These are phyloP conservation scores for Cytospora paraplurivora DNA, from an alignment of 2,329 filamentous ascomycete species.

Conservation along the genomic window DNA sequence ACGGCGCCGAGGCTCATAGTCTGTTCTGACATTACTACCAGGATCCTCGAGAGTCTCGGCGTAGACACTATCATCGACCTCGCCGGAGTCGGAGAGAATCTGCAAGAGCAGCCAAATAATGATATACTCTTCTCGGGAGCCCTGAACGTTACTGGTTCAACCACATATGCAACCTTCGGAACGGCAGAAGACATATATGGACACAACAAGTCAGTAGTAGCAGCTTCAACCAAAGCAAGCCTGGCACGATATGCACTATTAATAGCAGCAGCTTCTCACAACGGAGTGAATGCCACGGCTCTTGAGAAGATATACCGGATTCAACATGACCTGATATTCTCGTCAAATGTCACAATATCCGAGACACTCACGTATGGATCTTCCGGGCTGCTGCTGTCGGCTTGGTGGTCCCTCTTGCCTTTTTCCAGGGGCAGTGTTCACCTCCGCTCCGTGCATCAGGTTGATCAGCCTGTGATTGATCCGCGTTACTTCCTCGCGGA, in stretches of 20 bases:
- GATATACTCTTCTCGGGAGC: conserved; percentile 34
- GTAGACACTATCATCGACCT: conserved; percentile 37
- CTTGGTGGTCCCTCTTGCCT: conserved; percentile 43
- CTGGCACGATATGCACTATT: conserved; percentile 30
- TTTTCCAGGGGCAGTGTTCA: conserved; percentile 46
- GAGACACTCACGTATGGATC: conserved; percentile 47
- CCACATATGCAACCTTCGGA: conserved; percentile 36
- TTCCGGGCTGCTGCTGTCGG: conserved; percentile 38
- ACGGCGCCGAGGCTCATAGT: conserved; percentile 39
- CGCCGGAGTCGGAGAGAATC: conserved; percentile 39
- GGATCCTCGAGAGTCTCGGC: conserved; percentile 37
- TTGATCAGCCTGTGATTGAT: conserved; percentile 41
- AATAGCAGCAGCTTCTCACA: conserved; percentile 6
- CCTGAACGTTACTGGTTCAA: conserved; percentile 28
- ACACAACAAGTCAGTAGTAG: conserved; percentile 30
- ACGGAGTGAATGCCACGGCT: conserved; percentile 31
- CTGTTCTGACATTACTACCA: conserved; percentile 45
- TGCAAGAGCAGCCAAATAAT: conserved; percentile 45
- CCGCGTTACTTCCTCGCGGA: conserved; percentile 41
- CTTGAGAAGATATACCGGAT: conserved; percentile 45
- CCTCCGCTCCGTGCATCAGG: conserved; percentile 40
- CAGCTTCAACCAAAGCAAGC: conserved; percentile 31
- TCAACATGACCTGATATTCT: conserved; percentile 53
- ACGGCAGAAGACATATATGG: conserved; percentile 38
- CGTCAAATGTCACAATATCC: conserved; percentile 46